Evolutionary conservation across 495 filamentous ascomycete species (phyloP).

Genomic region (Chaetomium fimeti): DNA sequence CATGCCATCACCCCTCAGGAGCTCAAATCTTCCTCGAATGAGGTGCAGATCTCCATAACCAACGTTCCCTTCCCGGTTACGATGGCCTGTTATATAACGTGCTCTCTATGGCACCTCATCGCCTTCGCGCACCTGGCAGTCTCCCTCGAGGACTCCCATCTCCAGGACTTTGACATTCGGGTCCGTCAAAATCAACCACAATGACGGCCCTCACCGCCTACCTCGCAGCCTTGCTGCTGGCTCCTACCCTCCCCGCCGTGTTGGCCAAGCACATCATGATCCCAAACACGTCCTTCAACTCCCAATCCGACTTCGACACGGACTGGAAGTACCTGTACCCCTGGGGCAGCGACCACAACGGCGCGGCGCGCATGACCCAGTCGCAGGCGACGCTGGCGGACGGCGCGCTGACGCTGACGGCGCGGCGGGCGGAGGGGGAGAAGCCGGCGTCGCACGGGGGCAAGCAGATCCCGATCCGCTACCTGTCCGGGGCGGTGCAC

Average conservation of each 20-base stretch:
- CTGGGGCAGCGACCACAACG: slow-evolving; percentile 52
- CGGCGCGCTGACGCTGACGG: slow-evolving; percentile 48
- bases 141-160: neutral
- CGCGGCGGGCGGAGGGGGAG: slow-evolving; percentile 46
- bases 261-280: slow-evolving; percentile 48
- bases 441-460: slow-evolving; percentile 44
- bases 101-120: neutral
- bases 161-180: neutral
- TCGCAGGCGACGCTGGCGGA: slow-evolving; percentile 38
- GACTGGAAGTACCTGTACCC: slow-evolving; percentile 57
- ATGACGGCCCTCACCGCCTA: neutral
- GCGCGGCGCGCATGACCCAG: slow-evolving; percentile 56
- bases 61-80: neutral
- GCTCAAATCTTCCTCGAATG: neutral
- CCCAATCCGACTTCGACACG: slow-evolving; percentile 48
- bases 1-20: neutral
- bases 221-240: slow-evolving; percentile 17
- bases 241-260: slow-evolving; percentile 16
- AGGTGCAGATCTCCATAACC: neutral
- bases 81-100: neutral
- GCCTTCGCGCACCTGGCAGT: neutral
- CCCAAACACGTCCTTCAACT: slow-evolving; percentile 54
- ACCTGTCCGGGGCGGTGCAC: slow-evolving; percentile 51
- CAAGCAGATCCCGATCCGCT: slow-evolving; percentile 52
- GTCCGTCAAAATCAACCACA: neutral